Evolutionary conservation across 257 asterid species (phyloP).

Genomic region (Lavandula angustifolia): DNA sequence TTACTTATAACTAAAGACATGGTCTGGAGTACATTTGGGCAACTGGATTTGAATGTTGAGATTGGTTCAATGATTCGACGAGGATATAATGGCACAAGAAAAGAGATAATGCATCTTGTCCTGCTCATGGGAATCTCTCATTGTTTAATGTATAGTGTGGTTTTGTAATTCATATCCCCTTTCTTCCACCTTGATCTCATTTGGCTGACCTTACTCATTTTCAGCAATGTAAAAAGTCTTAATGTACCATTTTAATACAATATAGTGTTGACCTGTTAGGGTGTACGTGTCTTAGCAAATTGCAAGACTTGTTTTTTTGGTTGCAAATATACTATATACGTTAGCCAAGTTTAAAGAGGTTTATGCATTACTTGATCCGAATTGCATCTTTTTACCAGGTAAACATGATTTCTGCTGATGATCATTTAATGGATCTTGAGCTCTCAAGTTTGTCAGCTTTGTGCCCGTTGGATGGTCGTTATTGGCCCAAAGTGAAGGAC

Average conservation of each 20-base stretch:
- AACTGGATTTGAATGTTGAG: not conserved
- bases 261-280: too few relatives aligned
- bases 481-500: slow-evolving; percentile 83
- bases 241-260: too few relatives aligned
- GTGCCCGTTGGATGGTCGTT: slow-evolving; percentile 92
- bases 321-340: too few relatives aligned
- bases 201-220: too few relatives aligned
- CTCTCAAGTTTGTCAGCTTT: slow-evolving; percentile 35
- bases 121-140: not conserved
- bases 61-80: not conserved
- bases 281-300: too few relatives aligned
- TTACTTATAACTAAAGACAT: not conserved
- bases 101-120: not conserved
- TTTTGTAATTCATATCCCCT: not conserved
- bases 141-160: not conserved
- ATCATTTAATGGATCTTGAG: slow-evolving; percentile 23
- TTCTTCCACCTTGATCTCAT: not conserved
- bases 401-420: slow-evolving; percentile 15
- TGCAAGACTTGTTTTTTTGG: too few relatives aligned
- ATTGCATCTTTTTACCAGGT: slow-evolving; percentile 18
- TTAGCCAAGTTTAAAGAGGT: too few relatives aligned
- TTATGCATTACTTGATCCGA: not conserved
- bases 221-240: too few relatives aligned
- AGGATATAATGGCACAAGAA: not conserved
- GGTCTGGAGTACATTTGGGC: not conserved